phyloP scores from a whole-genome alignment of 805 yeast genomes.

The Yarrowia keelungensis region DNA sequence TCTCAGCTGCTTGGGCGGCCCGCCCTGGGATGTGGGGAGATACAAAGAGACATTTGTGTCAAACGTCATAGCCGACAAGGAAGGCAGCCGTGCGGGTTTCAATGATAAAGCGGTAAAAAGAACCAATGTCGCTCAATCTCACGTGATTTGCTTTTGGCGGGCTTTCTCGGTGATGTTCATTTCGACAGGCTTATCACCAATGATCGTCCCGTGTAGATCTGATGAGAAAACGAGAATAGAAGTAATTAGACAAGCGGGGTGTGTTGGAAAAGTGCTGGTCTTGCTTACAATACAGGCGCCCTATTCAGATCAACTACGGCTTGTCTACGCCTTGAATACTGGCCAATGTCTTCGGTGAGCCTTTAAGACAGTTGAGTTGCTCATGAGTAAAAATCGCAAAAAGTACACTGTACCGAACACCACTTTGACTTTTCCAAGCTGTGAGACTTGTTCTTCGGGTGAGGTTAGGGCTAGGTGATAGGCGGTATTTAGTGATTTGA shows the following conservation, averaged over 20 bases:
- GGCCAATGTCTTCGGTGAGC: neutral
- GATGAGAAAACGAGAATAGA: too few species aligned
- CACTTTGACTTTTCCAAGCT: neutral
- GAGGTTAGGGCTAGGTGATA: neutral
- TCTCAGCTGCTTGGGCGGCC: conserved; percentile 6
- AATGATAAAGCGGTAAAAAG: neutral
- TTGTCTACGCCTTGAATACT: too few species aligned
- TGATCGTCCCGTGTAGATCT: conserved; percentile 2
- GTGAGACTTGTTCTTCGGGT: conserved; percentile 5
- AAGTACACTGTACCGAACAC: conserved; percentile 11
- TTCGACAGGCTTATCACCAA: neutral
- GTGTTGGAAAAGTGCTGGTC: too few species aligned
- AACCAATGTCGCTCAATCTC: neutral
- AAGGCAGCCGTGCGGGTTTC: neutral
- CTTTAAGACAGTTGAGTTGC: neutral
- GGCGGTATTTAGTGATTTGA: too few species aligned
- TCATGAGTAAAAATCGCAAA: conserved; percentile 1
- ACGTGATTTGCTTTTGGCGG: neutral
- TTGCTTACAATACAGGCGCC: neutral
- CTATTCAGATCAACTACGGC: neutral
- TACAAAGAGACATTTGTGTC: neutral
- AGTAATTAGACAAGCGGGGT: too few species aligned
- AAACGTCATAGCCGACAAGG: neutral
- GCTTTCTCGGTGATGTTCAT: neutral
- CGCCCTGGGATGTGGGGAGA: neutral